Evolutionary conservation across 202 grass and related monocot genomes (phyloP).

Genomic region (Hordeum pubiflorum): DNA sequence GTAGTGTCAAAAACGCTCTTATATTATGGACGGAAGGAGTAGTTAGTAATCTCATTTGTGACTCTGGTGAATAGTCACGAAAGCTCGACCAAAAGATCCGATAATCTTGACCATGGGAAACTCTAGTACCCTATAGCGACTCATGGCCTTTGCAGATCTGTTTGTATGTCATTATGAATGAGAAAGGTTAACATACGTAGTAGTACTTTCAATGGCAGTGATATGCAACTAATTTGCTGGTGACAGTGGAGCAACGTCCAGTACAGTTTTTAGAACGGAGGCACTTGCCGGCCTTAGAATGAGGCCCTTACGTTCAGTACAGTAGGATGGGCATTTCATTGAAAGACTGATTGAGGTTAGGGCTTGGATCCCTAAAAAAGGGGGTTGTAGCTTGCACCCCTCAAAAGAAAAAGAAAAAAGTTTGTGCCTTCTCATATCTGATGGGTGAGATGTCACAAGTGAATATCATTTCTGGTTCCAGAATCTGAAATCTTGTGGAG

Average conservation of each 20-base stretch:
- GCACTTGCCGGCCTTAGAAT: no score
- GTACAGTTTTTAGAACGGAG: not conserved
- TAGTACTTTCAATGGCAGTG: conserved; percentile 7
- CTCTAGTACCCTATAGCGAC: not conserved
- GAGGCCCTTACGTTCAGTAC: not conserved
- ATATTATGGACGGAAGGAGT: no score
- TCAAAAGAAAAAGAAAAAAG: not conserved
- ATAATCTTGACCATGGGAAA: not conserved
- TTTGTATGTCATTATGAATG: conserved; percentile 7
- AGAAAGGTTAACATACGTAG: not conserved
- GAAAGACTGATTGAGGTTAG: not conserved
- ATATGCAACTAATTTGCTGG: conserved; percentile 2
- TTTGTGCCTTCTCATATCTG: not conserved
- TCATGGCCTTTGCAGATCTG: conserved; percentile 27
- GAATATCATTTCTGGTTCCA: conserved; percentile 17
- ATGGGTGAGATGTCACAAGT: conserved; percentile 29
- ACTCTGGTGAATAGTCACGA: not conserved
- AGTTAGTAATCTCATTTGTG: not conserved
- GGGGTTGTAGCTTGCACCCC: not conserved
- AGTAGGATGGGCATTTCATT: not conserved
- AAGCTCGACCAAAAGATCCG: not conserved
- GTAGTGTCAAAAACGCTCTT: no score
- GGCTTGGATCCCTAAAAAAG: not conserved
- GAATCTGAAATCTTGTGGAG: not conserved
- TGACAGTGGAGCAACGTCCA: not conserved